Evolutionary conservation across 129 eudicot species (phyloP).

Genomic region (Logfia minima): DNA sequence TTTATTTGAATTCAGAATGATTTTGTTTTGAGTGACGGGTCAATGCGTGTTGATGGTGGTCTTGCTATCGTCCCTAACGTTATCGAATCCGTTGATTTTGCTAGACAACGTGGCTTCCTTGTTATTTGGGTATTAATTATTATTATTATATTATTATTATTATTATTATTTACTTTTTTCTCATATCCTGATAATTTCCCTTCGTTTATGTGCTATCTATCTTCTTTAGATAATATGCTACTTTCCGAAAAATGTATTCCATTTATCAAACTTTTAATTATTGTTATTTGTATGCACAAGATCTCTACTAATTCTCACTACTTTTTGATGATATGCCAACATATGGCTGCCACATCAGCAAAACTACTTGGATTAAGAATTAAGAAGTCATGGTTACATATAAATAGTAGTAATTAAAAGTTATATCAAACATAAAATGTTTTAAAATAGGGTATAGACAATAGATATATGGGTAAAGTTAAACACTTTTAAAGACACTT

Average conservation of each 20-base stretch:
- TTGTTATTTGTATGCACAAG: no score
- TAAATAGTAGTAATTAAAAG: no score
- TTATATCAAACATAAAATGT: background rate
- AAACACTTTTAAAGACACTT: no score
- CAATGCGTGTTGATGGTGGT: slow-evolving; percentile 62
- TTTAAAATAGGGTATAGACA: background rate
- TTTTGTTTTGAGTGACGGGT: slow-evolving; percentile 53
- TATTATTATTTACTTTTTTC: background rate
- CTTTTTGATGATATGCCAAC: no score
- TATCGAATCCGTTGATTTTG: slow-evolving; percentile 68
- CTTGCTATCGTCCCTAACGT: slow-evolving; percentile 72
- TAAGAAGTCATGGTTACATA: background rate
- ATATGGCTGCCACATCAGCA: no score
- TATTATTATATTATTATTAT: background rate
- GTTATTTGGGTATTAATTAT: slow-evolving; percentile 68
- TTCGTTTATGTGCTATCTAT: no score
- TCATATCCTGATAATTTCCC: no score
- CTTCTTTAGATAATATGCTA: no score
- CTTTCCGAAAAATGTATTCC: no score
- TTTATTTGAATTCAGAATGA: slow-evolving; percentile 55
- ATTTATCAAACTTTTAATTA: no score
- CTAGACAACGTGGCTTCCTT: slow-evolving; percentile 64
- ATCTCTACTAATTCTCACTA: no score
- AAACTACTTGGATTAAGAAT: background rate
- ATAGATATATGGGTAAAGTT: background rate